Conservation (phyloP, 2,329 filamentous ascomycete genomes). For the Paracorniculantispora psalliotae region DNA sequence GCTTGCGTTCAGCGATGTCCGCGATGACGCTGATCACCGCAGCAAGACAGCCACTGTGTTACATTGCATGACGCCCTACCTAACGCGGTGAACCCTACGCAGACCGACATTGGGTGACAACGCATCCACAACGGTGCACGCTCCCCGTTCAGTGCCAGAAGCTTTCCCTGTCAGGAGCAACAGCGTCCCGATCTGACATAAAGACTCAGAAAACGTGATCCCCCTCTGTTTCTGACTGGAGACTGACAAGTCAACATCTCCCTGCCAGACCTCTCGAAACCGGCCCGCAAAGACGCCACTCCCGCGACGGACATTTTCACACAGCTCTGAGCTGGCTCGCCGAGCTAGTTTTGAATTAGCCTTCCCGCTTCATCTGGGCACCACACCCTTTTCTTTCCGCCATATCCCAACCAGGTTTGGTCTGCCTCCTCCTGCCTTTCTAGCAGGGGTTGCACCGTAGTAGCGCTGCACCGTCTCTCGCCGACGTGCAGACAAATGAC, state of each 20-base stretch:
- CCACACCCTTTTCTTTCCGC: background rate
- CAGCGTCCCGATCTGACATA: background rate
- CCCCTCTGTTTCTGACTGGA: background rate
- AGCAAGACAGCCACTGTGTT: background rate
- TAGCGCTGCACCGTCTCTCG: background rate
- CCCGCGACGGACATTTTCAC: background rate
- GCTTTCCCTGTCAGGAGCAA: background rate
- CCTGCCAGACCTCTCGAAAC: background rate
- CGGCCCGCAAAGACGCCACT: background rate
- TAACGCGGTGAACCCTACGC: background rate
- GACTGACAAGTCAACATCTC: background rate
- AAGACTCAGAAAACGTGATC: background rate
- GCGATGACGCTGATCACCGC: background rate
- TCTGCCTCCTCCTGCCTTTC: background rate
- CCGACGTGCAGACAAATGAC: background rate
- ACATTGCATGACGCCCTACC: background rate
- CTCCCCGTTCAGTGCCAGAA: background rate
- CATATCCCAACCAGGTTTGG: background rate
- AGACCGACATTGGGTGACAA: background rate
- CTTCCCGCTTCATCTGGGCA: background rate
- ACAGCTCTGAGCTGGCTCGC: background rate
- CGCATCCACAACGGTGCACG: background rate
- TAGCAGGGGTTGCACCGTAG: background rate
- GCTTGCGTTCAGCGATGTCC: background rate
- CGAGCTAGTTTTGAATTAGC: background rate